Percentiles rank a stretch among this genome's conserved stretches.
Conservation (phyloP, 23 red algal genomes). For the Gracilaria domingensis region DNA sequence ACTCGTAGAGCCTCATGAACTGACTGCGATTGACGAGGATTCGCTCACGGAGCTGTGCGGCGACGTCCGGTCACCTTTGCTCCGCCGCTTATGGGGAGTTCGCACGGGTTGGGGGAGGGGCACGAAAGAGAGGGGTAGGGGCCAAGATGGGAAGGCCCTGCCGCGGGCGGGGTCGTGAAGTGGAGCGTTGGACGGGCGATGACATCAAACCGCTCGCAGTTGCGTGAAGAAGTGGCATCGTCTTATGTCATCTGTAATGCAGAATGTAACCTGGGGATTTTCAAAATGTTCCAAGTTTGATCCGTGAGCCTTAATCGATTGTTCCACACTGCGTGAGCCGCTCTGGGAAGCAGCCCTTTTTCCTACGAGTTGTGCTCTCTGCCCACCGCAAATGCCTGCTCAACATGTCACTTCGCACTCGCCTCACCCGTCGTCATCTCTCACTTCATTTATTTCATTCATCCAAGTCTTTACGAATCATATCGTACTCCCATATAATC, state of each 20-base stretch:
- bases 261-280: slow-evolving; percentile 35
- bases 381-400: background rate
- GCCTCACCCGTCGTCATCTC: too few species aligned
- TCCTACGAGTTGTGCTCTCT: background rate
- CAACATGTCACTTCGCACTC: background rate
- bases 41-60: slow-evolving; percentile 37
- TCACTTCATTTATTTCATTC: too few species aligned
- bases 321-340: too few species aligned
- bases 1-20: slow-evolving; percentile 68
- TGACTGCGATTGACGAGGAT: slow-evolving; percentile 58
- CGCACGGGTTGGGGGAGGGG: too few species aligned
- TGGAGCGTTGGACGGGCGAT: background rate
- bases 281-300: too few species aligned
- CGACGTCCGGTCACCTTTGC: slow-evolving; percentile 69
- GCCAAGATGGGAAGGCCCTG: too few species aligned
- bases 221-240: background rate
- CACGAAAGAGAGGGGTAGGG: too few species aligned
- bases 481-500: slow-evolving; percentile 21
- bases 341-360: background rate
- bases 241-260: background rate
- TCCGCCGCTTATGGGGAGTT: slow-evolving; percentile 68
- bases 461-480: too few species aligned
- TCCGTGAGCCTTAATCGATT: too few species aligned
- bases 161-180: background rate
- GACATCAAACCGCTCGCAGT: background rate